A percentile compares a stretch with the other conserved stretches of the same genome.
Evolutionary conservation across 371 early-diverging fungal genomes (phyloP).

Genomic region (Actinomucor elegans): DNA sequence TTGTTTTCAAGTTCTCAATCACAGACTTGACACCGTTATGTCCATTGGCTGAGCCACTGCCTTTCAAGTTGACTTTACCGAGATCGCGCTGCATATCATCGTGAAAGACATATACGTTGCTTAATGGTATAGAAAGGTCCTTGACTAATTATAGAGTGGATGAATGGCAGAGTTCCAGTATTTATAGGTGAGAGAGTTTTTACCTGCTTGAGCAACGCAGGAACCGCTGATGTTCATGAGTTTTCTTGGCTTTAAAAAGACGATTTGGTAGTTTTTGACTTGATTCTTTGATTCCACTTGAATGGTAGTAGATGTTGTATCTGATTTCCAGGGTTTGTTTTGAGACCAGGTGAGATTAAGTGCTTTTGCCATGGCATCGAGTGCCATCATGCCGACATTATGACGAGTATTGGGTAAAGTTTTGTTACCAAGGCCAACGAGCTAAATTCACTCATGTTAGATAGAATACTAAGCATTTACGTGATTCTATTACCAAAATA

Average conservation of each 20-base stretch:
- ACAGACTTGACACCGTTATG: conserved; percentile 81
- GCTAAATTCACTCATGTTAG: too few relatives aligned
- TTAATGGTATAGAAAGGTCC: conserved; percentile 35
- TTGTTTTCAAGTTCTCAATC: conserved; percentile 49
- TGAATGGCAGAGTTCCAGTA: not conserved
- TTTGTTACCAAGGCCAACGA: conserved; percentile 76
- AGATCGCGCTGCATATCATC: conserved; percentile 76
- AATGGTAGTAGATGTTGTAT: conserved; percentile 35
- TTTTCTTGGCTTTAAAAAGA: conserved; percentile 62
- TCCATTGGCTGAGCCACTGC: conserved; percentile 62
- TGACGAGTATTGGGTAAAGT: conserved; percentile 68
- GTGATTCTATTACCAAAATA: too few relatives aligned
- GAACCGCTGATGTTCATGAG: conserved; percentile 75
- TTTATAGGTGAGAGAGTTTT: not conserved
- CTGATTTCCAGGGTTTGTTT: conserved; percentile 43
- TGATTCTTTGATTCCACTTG: conserved; percentile 14
- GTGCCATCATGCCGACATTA: conserved; percentile 74
- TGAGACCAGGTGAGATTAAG: conserved; percentile 51
- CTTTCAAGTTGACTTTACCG: conserved; percentile 64
- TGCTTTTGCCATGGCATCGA: conserved; percentile 57
- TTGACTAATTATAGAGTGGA: conserved; percentile 23
- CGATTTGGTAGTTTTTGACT: conserved; percentile 39
- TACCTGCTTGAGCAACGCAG: conserved; percentile 71
- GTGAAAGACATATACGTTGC: conserved; percentile 66
- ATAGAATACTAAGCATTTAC: too few relatives aligned